Evolutionary conservation across 768 basidiomycete species (phyloP).

Genomic region (Pleurotus citrinopileatus): DNA sequence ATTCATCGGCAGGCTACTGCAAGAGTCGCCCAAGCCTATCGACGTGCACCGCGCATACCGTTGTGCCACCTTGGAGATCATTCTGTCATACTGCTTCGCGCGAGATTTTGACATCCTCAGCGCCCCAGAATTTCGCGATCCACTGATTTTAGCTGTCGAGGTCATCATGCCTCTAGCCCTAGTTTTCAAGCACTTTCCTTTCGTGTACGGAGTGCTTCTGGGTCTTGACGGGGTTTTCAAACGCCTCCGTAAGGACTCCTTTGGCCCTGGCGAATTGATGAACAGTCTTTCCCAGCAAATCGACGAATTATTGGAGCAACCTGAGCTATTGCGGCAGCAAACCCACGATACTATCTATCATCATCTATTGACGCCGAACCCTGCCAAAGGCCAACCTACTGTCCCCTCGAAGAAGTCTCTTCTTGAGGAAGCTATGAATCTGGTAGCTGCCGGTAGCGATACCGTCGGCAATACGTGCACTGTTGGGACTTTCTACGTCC

Average conservation of each 20-base stretch:
- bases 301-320: conserved; percentile 23
- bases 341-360: conserved; percentile 37
- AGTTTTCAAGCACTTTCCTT: conserved; percentile 20
- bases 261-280: conserved; percentile 15
- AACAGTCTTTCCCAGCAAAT: conserved; percentile 18
- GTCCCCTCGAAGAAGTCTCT: conserved; percentile 17
- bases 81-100: conserved; percentile 29
- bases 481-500: conserved; percentile 22
- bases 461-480: conserved; percentile 25
- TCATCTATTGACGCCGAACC: conserved; percentile 20
- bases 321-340: conserved; percentile 19
- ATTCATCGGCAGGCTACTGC: conserved; percentile 16
- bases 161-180: conserved; percentile 7
- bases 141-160: conserved; percentile 20
- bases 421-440: conserved; percentile 19
- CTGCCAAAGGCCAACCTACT: conserved; percentile 10
- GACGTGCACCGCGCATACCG: conserved; percentile 24
- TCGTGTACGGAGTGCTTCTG: conserved; percentile 16
- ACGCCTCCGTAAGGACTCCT: conserved; percentile 14
- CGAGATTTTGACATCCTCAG: conserved; percentile 22
- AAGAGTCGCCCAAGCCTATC: conserved; percentile 14
- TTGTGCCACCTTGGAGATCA: conserved; percentile 26
- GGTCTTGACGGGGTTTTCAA: conserved; percentile 15
- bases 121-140: conserved; percentile 22
- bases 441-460: conserved; percentile 31